These are phyloP conservation scores for Saccharomycopsis crataegensis DNA, from an alignment of 1,139 yeast species.

Conservation along the genomic window DNA sequence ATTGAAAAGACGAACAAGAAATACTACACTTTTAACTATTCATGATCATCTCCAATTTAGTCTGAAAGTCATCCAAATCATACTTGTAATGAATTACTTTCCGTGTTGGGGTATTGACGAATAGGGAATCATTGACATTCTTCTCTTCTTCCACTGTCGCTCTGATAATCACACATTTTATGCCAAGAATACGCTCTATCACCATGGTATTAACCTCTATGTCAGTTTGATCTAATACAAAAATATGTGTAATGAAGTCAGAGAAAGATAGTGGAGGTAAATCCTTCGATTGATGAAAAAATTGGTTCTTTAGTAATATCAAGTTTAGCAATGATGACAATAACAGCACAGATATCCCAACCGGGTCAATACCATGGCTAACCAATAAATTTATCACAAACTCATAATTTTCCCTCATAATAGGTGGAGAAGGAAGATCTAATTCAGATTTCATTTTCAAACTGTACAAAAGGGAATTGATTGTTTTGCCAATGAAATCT, in stretches of 20 bases:
- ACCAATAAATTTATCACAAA: not conserved
- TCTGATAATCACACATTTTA: constrained; percentile 42
- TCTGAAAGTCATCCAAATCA: constrained; percentile 35
- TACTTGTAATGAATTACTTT: constrained; percentile 22
- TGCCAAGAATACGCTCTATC: constrained; percentile 34
- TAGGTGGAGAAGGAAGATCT: not conserved
- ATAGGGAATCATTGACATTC: constrained; percentile 17
- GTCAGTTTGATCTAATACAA: constrained; percentile 42
- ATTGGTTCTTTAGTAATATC: not conserved
- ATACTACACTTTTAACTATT: too few relatives aligned
- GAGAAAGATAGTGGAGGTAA: not conserved
- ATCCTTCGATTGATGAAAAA: not conserved
- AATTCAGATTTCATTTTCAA: not conserved
- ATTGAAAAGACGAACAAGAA: too few relatives aligned
- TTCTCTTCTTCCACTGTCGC: constrained; percentile 21
- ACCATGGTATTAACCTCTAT: constrained; percentile 38
- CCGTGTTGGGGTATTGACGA: not conserved
- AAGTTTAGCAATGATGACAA: constrained; percentile 4
- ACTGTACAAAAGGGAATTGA: constrained; percentile 30
- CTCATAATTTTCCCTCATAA: not conserved
- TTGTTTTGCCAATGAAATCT: constrained; percentile 50
- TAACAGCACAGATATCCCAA: not conserved
- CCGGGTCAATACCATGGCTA: not conserved
- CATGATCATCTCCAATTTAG: constrained; percentile 24
- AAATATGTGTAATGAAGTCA: constrained; percentile 48